A percentile compares a stretch with the other conserved stretches of the same genome.
Conservation (phyloP, 2,329 filamentous ascomycete species). For the Sporothrix phasma region DNA sequence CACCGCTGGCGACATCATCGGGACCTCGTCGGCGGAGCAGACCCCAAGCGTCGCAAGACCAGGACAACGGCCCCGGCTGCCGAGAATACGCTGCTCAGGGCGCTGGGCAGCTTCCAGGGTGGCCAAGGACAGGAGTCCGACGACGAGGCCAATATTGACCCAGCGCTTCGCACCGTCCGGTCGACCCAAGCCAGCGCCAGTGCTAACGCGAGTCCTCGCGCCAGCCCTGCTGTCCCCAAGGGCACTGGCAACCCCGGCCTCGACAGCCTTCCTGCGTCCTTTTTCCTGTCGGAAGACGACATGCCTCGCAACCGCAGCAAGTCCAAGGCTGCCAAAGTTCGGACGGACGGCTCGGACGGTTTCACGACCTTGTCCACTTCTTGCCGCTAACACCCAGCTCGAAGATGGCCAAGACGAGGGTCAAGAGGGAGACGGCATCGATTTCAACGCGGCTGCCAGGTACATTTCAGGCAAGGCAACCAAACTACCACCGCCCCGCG, state of each 20-base stretch:
- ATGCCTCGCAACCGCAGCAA: not conserved
- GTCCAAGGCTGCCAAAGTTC: not conserved
- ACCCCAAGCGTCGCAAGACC: not conserved
- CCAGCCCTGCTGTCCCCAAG: too few relatives aligned
- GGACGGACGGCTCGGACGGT: not conserved
- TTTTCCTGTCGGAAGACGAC: constrained; percentile 6
- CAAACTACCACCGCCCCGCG: not conserved
- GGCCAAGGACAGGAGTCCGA: not conserved
- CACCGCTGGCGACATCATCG: not conserved
- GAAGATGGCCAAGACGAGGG: constrained; percentile 5
- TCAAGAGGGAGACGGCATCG: not conserved
- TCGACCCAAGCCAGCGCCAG: not conserved
- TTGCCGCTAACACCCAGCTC: constrained; percentile 16
- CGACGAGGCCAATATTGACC: constrained; percentile 12
- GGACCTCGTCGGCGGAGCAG: not conserved
- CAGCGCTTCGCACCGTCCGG: constrained; percentile 4
- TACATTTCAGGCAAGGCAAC: not conserved
- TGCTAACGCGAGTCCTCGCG: too few relatives aligned
- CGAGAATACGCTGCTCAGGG: constrained; percentile 10
- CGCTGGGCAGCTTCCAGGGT: not conserved
- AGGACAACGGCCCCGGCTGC: constrained; percentile 14
- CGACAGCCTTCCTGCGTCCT: constrained; percentile 16
- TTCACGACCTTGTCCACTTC: constrained; percentile 8
- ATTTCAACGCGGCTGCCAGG: not conserved
- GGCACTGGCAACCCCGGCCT: constrained; percentile 15